phyloP scores from a whole-genome alignment of 192 early-diverging fungal genomes.

The Dissophora globulifera region DNA sequence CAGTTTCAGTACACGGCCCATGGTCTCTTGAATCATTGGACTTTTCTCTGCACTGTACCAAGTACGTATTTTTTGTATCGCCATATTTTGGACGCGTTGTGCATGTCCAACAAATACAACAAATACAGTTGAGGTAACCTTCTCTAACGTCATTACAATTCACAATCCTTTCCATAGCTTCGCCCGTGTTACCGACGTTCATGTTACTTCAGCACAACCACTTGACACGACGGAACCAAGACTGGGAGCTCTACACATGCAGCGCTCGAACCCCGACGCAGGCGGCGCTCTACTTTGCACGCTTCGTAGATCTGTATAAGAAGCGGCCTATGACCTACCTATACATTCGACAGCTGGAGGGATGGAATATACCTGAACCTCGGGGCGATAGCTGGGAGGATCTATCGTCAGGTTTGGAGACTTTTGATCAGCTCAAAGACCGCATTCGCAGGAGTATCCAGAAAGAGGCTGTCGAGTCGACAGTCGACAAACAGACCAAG shows the following conservation, averaged over 20 bases:
- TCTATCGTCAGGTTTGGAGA: constrained; percentile 18
- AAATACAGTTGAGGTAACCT: no score
- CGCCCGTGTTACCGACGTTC: constrained; percentile 8
- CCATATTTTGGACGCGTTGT: not conserved
- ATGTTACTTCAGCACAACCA: constrained; percentile 40
- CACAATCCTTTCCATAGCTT: not conserved
- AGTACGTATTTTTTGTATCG: no score
- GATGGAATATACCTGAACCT: constrained; percentile 37
- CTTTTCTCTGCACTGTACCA: no score
- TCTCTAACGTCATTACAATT: no score
- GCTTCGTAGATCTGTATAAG: constrained; percentile 38
- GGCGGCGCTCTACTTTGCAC: constrained; percentile 32
- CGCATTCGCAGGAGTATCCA: constrained; percentile 18
- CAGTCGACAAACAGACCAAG: not conserved
- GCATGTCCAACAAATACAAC: no score
- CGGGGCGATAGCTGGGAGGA: constrained; percentile 41
- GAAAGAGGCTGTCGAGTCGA: not conserved
- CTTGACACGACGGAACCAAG: constrained; percentile 16
- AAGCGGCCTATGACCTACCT: constrained; percentile 45
- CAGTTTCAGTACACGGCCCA: constrained; percentile 15
- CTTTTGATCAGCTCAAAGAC: constrained; percentile 41
- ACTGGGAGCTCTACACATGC: constrained; percentile 42
- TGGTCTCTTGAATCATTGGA: constrained; percentile 18
- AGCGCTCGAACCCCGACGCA: constrained; percentile 30
- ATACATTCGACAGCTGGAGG: constrained; percentile 41